Conservation (phyloP, 2,329 filamentous ascomycete species). For the Neopestalotiopsis clavispora region DNA sequence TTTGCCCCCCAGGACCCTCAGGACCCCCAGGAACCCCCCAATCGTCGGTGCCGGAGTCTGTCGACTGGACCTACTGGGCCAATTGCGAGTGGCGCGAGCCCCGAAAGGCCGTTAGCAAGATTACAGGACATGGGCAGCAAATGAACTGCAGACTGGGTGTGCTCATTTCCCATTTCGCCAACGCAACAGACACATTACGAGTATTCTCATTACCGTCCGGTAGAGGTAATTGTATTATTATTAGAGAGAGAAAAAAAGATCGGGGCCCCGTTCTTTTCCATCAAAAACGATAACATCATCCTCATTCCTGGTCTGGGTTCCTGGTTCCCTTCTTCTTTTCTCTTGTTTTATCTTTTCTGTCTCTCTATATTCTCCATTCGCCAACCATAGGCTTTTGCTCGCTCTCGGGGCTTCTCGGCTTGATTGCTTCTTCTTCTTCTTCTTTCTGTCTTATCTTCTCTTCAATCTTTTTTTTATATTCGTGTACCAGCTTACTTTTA, state of each 20-base stretch:
- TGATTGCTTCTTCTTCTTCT: not conserved
- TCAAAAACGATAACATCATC: conserved; percentile 8
- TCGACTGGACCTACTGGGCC: not conserved
- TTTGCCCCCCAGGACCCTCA: not conserved
- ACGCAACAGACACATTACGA: conserved; percentile 1
- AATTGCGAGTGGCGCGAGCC: conserved; percentile 4
- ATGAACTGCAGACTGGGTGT: conserved; percentile 9
- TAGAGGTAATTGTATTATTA: too few relatives aligned
- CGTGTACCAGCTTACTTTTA: not conserved
- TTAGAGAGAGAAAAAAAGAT: not conserved
- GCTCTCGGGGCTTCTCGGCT: not conserved
- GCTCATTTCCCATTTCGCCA: not conserved
- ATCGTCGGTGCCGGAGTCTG: conserved; percentile 4
- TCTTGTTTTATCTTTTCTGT: not conserved
- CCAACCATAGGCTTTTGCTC: not conserved
- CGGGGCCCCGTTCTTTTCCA: not conserved
- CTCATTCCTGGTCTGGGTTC: not conserved
- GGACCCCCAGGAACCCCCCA: not conserved
- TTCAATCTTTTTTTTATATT: not conserved
- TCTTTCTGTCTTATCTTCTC: not conserved
- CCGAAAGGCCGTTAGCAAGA: conserved; percentile 9
- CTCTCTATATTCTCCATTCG: not conserved
- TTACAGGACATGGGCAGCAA: conserved; percentile 14
- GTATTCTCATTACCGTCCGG: not conserved
- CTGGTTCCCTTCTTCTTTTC: not conserved